phyloP scores from a whole-genome alignment of 2,329 filamentous ascomycete genomes.

The Nemania sp. region DNA sequence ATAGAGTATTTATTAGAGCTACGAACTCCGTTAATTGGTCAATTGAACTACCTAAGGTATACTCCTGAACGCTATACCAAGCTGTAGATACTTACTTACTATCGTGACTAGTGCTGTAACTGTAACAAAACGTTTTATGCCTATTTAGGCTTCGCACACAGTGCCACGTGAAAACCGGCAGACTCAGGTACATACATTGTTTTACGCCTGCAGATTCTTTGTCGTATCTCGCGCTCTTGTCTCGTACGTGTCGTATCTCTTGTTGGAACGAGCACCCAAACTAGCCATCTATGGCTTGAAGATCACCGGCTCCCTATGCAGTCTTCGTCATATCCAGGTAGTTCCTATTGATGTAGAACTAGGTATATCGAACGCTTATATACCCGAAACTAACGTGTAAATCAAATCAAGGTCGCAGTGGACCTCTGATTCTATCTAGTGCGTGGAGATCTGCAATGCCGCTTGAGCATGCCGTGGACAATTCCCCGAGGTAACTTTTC shows the following conservation, averaged over 20 bases:
- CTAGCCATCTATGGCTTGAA: background rate
- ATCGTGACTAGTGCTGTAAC: too few species aligned
- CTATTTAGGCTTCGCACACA: too few species aligned
- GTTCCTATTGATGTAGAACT: background rate
- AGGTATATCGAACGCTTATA: background rate
- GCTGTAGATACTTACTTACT: too few species aligned
- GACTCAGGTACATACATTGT: too few species aligned
- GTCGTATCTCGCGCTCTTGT: too few species aligned
- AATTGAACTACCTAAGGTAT: too few species aligned
- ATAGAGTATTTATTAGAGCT: too few species aligned
- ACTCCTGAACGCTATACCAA: too few species aligned
- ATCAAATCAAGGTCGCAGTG: slow-evolving; percentile 1
- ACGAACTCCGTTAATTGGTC: too few species aligned
- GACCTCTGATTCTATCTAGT: slow-evolving; percentile 6
- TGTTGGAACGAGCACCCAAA: background rate
- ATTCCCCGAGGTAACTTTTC: slow-evolving; percentile 2
- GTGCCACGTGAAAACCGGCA: too few species aligned
- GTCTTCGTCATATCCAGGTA: background rate
- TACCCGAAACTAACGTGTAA: background rate
- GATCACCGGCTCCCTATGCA: background rate
- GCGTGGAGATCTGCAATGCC: slow-evolving; percentile 1
- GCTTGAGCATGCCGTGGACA: slow-evolving; percentile 6
- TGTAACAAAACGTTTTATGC: too few species aligned
- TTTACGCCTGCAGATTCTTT: too few species aligned
- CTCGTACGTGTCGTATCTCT: background rate